A percentile compares a stretch with the other conserved stretches of the same genome.
phyloP scores from a whole-genome alignment of 108 stramenopile genomes.

The Cyclotella cryptica region DNA sequence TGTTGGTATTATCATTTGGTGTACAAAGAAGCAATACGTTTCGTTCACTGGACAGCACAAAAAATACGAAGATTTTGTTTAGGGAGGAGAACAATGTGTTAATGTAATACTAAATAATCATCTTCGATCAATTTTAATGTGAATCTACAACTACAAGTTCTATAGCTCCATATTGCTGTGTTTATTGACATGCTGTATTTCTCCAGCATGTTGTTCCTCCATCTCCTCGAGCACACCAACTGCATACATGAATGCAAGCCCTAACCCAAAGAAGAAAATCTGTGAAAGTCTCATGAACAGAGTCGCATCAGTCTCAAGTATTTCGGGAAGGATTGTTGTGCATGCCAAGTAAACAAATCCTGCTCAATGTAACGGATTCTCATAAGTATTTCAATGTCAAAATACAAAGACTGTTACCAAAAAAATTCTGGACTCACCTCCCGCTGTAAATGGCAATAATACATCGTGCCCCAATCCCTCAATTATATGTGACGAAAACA shows the following conservation, averaged over 20 bases:
- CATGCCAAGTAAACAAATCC: conserved; percentile 89
- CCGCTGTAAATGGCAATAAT: conserved; percentile 77
- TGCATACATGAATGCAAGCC: conserved; percentile 82
- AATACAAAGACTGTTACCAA: neutral
- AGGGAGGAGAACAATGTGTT: neutral
- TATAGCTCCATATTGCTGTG: conserved; percentile 45
- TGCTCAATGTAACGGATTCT: neutral
- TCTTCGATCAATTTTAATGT: neutral
- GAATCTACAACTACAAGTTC: neutral
- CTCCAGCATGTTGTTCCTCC: conserved; percentile 33
- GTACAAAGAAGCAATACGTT: conserved; percentile 29
- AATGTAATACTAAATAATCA: neutral
- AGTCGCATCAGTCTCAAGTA: conserved; percentile 61
- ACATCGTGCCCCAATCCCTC: conserved; percentile 54
- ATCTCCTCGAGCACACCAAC: conserved; percentile 69
- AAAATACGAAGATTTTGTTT: conserved; percentile 47
- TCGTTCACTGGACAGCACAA: conserved; percentile 49
- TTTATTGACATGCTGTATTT: conserved; percentile 40
- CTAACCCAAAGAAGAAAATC: conserved; percentile 60
- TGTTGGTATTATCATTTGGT: conserved; percentile 31
- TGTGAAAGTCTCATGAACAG: conserved; percentile 61
- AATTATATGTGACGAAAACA: conserved; percentile 49
- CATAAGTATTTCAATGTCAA: neutral
- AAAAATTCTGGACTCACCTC: conserved; percentile 47
- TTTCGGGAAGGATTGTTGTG: conserved; percentile 76